A percentile compares a stretch with the other conserved stretches of the same genome.
Conservation (phyloP, 768 basidiomycete species). For the Agrocybe pediades region DNA sequence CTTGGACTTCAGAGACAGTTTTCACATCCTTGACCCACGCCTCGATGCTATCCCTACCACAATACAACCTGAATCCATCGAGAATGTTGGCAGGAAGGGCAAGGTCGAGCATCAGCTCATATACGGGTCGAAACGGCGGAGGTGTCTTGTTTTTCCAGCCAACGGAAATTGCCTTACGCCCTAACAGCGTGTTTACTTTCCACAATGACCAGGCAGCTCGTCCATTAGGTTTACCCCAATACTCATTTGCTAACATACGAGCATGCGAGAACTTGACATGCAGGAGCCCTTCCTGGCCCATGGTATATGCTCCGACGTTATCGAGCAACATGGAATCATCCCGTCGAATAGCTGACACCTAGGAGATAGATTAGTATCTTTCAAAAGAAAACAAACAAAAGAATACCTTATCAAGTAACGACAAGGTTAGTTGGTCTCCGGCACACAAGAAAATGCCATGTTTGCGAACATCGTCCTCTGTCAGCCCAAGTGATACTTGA, state of each 20-base stretch:
- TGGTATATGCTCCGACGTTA: slow-evolving; percentile 17
- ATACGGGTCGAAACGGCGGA: slow-evolving; percentile 13
- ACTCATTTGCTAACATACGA: slow-evolving; percentile 24
- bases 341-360: slow-evolving; percentile 20
- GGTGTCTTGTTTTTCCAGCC: slow-evolving; percentile 17
- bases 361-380: not conserved
- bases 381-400: not conserved
- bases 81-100: slow-evolving; percentile 18
- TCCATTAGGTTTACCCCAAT: slow-evolving; percentile 27
- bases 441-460: slow-evolving; percentile 19
- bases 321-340: slow-evolving; percentile 17
- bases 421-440: slow-evolving; percentile 15
- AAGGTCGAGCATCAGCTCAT: slow-evolving; percentile 17
- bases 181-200: slow-evolving; percentile 15
- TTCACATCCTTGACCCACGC: slow-evolving; percentile 11
- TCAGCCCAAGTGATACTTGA: slow-evolving; percentile 1
- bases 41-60: not conserved
- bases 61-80: slow-evolving; percentile 17
- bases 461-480: slow-evolving; percentile 12
- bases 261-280: slow-evolving; percentile 24
- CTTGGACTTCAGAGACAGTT: slow-evolving; percentile 2
- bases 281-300: slow-evolving; percentile 23
- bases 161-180: slow-evolving; percentile 9
- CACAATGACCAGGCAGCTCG: slow-evolving; percentile 20
- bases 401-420: slow-evolving; percentile 15